Evolutionary conservation across 139 green algal genomes (phyloP).

Genomic region (Dunaliella sp.): DNA sequence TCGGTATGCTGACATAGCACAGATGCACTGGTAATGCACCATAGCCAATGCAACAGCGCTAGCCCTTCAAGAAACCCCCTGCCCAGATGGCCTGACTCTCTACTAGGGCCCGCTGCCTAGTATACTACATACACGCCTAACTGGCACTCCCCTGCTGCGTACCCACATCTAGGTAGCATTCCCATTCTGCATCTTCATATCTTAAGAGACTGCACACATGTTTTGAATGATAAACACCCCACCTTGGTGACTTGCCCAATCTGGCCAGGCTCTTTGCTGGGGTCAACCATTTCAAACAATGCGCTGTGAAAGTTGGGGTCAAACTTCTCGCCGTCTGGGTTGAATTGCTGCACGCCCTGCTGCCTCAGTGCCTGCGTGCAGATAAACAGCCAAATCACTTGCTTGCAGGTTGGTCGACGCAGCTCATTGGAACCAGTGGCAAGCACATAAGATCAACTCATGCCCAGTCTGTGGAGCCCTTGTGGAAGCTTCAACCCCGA

Average conservation of each 20-base stretch:
- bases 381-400: no score
- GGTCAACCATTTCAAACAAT: slow-evolving; percentile 84
- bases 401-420: no score
- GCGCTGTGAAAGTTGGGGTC: slow-evolving; percentile 94
- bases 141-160: not conserved
- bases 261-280: slow-evolving; percentile 70
- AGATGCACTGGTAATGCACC: no score
- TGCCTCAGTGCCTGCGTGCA: slow-evolving; percentile 77
- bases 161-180: no score
- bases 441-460: no score
- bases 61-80: not conserved
- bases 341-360: slow-evolving; percentile 70
- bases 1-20: not conserved
- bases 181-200: no score
- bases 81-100: not conserved
- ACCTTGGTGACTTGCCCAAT: slow-evolving; percentile 83
- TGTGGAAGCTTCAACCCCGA: no score
- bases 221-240: not conserved
- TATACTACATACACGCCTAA: not conserved
- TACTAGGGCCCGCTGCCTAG: not conserved
- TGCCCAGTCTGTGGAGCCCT: no score
- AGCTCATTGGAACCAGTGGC: no score
- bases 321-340: slow-evolving; percentile 79
- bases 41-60: no score
- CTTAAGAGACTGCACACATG: not conserved